Evolutionary conservation across 345 rosid genomes (phyloP).

Genomic region (Bruguiera parviflora): DNA sequence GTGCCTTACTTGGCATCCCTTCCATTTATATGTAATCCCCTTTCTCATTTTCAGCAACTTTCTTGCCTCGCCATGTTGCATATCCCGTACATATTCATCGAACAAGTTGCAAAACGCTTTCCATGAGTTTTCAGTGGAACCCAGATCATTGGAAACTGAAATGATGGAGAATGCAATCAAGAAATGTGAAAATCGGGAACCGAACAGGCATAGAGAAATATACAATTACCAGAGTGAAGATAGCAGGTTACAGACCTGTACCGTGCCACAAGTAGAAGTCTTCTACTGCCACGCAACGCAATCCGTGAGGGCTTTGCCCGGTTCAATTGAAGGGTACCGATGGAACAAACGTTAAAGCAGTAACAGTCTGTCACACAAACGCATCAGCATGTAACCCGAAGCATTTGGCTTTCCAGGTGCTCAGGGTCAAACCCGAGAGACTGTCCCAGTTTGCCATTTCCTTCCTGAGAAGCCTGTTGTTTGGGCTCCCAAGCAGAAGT

Average conservation of each 20-base stretch:
- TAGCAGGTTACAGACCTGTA: constrained; percentile 41
- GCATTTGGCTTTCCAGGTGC: constrained; percentile 13
- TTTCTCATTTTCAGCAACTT: too few relatives aligned
- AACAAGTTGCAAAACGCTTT: too few relatives aligned
- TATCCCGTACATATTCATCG: too few relatives aligned
- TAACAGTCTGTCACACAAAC: constrained; percentile 78
- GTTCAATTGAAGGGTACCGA: constrained; percentile 62
- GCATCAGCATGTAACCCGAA: constrained; percentile 53
- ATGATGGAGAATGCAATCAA: too few relatives aligned
- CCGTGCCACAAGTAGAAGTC: constrained; percentile 86
- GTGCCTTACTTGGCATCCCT: too few relatives aligned
- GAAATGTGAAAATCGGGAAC: constrained; percentile 1
- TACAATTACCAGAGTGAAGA: constrained; percentile 37
- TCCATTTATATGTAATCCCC: too few relatives aligned
- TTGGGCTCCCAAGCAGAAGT: background rate
- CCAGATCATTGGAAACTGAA: too few relatives aligned
- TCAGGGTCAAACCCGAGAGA: constrained; percentile 10
- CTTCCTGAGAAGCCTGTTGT: constrained; percentile 1
- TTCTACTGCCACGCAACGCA: constrained; percentile 73
- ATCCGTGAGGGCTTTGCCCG: constrained; percentile 44
- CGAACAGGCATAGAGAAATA: constrained; percentile 44
- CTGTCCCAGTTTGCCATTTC: constrained; percentile 12
- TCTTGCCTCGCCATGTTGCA: too few relatives aligned
- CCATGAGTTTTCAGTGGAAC: too few relatives aligned
- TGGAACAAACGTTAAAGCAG: constrained; percentile 59